Percentiles rank a stretch among this genome's conserved stretches.
phyloP scores from a whole-genome alignment of 371 early-diverging fungal genomes.

The Parasitella parasitica region DNA sequence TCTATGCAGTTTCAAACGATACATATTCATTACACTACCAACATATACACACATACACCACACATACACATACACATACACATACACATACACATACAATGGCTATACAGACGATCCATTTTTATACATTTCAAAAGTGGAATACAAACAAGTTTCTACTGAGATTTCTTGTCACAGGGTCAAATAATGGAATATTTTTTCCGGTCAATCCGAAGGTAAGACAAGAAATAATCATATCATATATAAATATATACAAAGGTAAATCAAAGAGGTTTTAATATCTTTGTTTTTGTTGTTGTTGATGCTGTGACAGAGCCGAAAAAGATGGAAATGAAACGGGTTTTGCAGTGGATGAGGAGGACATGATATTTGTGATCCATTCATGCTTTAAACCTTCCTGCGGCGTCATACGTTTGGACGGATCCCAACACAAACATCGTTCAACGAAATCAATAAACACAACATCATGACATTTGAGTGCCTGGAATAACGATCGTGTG shows the following conservation, averaged over 20 bases:
- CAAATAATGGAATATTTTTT: neutral
- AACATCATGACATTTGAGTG: conserved; percentile 67
- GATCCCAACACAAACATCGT: conserved; percentile 85
- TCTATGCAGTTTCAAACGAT: too few species aligned
- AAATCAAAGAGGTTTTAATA: neutral
- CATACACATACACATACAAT: too few species aligned
- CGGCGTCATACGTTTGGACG: conserved; percentile 80
- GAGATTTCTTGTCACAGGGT: conserved; percentile 1
- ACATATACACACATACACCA: too few species aligned
- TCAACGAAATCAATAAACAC: conserved; percentile 81
- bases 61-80: too few species aligned
- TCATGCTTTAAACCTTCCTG: conserved; percentile 70
- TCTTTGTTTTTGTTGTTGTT: neutral
- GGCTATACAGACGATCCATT: too few species aligned
- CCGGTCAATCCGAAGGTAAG: conserved; percentile 11
- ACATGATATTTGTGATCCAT: neutral
- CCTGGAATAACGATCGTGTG: conserved; percentile 67
- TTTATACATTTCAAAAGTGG: too few species aligned
- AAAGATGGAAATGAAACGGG: conserved; percentile 1
- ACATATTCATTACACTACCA: too few species aligned
- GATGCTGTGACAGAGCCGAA: neutral
- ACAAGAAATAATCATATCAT: too few species aligned
- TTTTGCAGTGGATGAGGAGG: neutral
- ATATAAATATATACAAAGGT: neutral
- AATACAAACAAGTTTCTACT: neutral